A percentile compares a stretch with the other conserved stretches of the same genome.
Evolutionary conservation across 2,329 filamentous ascomycete genomes (phyloP).

Genomic region (Fusarium fujikuroi): DNA sequence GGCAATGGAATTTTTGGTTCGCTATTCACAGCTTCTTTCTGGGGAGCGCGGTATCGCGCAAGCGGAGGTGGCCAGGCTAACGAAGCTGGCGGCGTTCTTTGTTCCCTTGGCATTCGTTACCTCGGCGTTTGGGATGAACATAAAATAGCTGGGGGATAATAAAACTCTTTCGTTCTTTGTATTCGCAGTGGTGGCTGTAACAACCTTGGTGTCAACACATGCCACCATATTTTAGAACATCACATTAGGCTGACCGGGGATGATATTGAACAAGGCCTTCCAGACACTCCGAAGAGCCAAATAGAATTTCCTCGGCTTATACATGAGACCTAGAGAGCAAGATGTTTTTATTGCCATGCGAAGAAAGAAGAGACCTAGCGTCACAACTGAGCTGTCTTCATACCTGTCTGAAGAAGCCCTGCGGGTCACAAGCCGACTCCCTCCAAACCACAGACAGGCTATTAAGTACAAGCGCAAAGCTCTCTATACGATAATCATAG

Average conservation of each 20-base stretch:
- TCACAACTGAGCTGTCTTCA: neutral
- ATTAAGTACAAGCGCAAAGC: neutral
- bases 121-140: neutral
- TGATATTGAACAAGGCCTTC: neutral
- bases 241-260: rapidly evolving
- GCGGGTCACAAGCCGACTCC: neutral
- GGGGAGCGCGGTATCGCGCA: neutral
- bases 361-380: rapidly evolving
- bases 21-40: neutral
- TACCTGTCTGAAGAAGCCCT: neutral
- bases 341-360: rapidly evolving
- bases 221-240: neutral
- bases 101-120: neutral
- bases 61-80: neutral
- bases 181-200: neutral
- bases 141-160: rapidly evolving
- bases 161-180: neutral
- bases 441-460: neutral
- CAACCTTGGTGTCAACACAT: neutral
- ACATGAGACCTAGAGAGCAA: neutral
- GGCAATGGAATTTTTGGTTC: neutral
- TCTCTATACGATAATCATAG: neutral
- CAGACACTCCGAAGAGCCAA: no score
- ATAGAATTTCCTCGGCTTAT: rapidly evolving
- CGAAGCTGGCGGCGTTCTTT: neutral